phyloP scores from a whole-genome alignment of 2,329 filamentous ascomycete species.

The Fusarium avenaceum region DNA sequence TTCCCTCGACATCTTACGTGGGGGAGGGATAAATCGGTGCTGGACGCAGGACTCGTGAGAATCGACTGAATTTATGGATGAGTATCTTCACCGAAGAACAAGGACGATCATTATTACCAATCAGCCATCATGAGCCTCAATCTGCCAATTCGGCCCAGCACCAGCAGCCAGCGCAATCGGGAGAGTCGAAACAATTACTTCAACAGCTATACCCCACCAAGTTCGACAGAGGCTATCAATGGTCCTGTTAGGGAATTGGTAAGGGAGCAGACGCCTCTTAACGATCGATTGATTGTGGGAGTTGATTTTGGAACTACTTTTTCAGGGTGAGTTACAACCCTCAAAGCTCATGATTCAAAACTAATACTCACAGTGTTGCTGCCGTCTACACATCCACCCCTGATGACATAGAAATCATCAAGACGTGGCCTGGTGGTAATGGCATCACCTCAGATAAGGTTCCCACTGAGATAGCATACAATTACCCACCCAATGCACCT shows the following conservation, averaged over 20 bases:
- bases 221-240: constrained; percentile 73
- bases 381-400: constrained; percentile 81
- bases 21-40: constrained; percentile 46
- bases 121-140: constrained; percentile 63
- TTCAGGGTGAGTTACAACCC: constrained; percentile 70
- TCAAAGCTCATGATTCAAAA: constrained; percentile 5
- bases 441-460: constrained; percentile 92
- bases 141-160: constrained; percentile 62
- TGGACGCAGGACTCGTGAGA: constrained; percentile 35
- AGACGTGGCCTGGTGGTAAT: constrained; percentile 86
- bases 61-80: constrained; percentile 25
- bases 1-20: constrained; percentile 31
- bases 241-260: constrained; percentile 70
- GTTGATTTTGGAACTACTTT: constrained; percentile 90
- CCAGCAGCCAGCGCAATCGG: constrained; percentile 65
- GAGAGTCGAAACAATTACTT: constrained; percentile 68
- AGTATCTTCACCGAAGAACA: constrained; percentile 15
- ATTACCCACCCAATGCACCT: constrained; percentile 52
- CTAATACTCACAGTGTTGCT: constrained; percentile 63
- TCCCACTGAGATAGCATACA: constrained; percentile 81
- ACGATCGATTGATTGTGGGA: constrained; percentile 79
- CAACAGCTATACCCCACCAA: constrained; percentile 66
- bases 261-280: constrained; percentile 64
- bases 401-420: constrained; percentile 86
- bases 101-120: constrained; percentile 5